Evolutionary conservation across 208 protist species (phyloP).

Genomic region (Leishmania braziliensis): DNA sequence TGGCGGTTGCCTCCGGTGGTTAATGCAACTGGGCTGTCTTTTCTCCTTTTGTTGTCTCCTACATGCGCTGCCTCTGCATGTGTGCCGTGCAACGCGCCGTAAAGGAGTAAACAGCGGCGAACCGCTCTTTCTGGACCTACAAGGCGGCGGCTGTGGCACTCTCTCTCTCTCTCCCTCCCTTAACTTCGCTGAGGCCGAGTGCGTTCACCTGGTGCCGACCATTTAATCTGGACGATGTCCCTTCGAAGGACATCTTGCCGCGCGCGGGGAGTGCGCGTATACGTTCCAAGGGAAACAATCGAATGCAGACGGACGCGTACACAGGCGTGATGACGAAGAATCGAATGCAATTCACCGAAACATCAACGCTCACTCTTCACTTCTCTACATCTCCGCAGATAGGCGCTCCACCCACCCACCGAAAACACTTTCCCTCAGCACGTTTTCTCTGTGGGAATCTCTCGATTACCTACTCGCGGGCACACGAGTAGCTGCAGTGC

Average conservation of each 20-base stretch:
- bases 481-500: background rate
- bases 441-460: background rate
- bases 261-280: background rate
- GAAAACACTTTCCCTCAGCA: background rate
- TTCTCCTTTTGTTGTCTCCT: background rate
- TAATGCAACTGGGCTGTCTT: background rate
- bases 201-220: background rate
- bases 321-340: background rate
- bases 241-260: background rate
- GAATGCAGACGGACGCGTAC: background rate
- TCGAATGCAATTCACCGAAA: background rate
- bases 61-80: no score
- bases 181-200: background rate
- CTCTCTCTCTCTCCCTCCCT: background rate
- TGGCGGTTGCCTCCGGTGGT: background rate
- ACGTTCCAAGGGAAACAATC: background rate
- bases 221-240: background rate
- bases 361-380: background rate
- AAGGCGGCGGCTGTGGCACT: background rate
- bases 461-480: background rate
- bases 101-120: background rate
- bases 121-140: background rate
- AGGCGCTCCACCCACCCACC: background rate
- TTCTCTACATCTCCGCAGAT: background rate
- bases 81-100: background rate